These are phyloP conservation scores for Auricularia sp. DNA, from an alignment of 768 basidiomycete genomes.

Conservation along the genomic window DNA sequence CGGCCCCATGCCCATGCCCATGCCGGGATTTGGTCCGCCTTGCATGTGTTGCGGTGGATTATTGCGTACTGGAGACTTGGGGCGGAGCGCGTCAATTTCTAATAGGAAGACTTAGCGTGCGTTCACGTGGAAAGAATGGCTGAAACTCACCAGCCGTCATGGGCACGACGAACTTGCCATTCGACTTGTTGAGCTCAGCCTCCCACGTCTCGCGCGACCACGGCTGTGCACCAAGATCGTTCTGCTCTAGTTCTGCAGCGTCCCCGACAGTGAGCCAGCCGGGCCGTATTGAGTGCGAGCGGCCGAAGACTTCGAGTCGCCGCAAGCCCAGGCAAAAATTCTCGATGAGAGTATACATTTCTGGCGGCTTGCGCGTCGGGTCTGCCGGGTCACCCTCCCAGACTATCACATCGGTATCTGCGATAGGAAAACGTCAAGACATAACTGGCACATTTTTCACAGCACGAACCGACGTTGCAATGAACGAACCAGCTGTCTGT, in stretches of 20 bases:
- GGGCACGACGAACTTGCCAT: conserved; percentile 51
- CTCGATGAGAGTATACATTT: conserved; percentile 92
- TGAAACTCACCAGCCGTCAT: conserved; percentile 38
- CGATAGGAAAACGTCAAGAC: neutral
- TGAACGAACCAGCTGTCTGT: conserved; percentile 97
- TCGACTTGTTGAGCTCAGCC: conserved; percentile 43
- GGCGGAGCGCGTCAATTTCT: conserved; percentile 77
- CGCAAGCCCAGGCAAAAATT: conserved; percentile 94
- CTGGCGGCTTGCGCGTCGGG: conserved; percentile 82
- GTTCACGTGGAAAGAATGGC: conserved; percentile 5
- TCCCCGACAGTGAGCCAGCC: conserved; percentile 81
- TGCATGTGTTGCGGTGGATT: conserved; percentile 10
- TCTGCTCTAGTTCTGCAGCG: conserved; percentile 20
- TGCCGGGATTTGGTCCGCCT: conserved; percentile 17
- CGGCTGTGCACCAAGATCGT: conserved; percentile 31
- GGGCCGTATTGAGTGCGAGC: conserved; percentile 52
- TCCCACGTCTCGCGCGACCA: conserved; percentile 15
- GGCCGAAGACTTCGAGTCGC: conserved; percentile 83
- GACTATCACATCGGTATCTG: conserved; percentile 92
- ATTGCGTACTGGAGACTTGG: conserved; percentile 65
- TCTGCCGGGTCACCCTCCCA: conserved; percentile 90
- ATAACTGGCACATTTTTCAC: neutral
- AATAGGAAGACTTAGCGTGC: conserved; percentile 11
- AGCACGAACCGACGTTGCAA: conserved; percentile 79
- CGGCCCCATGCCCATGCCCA: conserved; percentile 20